These are phyloP conservation scores for Zymoseptoria pseudotritici DNA, from an alignment of 2,329 filamentous ascomycete species.

Conservation along the genomic window DNA sequence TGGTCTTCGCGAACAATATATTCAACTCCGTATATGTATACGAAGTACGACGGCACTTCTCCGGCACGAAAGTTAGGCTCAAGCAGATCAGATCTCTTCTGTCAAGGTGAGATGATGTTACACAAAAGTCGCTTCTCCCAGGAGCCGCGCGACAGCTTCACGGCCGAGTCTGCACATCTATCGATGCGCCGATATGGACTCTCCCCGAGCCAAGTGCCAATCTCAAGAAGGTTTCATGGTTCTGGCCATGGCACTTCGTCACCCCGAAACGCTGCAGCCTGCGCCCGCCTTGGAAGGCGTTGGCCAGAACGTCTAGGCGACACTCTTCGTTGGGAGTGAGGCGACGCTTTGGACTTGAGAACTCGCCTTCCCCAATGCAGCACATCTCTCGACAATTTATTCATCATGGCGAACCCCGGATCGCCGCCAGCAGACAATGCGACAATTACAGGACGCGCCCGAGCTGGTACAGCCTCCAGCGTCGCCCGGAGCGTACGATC, in stretches of 20 bases:
- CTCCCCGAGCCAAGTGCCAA: background rate
- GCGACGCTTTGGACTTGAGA: background rate
- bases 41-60: background rate
- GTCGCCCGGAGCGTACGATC: constrained; percentile 9
- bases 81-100: background rate
- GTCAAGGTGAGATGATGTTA: background rate
- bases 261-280: background rate
- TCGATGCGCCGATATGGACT: background rate
- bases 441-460: constrained; percentile 1
- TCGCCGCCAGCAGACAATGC: background rate
- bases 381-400: background rate
- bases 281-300: background rate
- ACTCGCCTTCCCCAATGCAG: background rate
- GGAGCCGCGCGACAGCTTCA: too few relatives aligned
- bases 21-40: background rate
- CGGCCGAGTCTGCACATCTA: too few relatives aligned
- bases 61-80: background rate
- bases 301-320: background rate
- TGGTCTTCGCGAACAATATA: background rate
- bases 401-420: background rate
- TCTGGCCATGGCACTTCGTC: background rate
- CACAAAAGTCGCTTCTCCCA: background rate
- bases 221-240: background rate
- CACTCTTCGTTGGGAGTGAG: background rate
- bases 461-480: constrained; percentile 12